phyloP scores from a whole-genome alignment of 2,329 filamentous ascomycete genomes.

The Westerdykella sp. region DNA sequence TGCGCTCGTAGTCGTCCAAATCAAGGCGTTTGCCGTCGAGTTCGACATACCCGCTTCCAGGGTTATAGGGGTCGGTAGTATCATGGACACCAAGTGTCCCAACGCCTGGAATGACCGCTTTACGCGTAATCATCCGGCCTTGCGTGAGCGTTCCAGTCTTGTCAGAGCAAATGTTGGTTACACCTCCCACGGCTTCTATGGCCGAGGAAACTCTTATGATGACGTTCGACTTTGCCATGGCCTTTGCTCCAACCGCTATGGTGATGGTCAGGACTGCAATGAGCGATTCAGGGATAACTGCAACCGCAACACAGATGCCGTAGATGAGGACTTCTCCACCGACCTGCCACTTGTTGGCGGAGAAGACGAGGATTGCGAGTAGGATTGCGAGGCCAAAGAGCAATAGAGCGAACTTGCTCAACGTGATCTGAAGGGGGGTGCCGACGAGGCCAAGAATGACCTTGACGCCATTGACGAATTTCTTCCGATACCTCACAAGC shows the following conservation, averaged over 20 bases:
- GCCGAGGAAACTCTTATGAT: conserved; percentile 36
- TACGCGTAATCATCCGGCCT: conserved; percentile 37
- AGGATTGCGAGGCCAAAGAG: conserved; percentile 70
- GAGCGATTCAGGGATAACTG: conserved; percentile 47
- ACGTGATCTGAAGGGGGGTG: conserved; percentile 76
- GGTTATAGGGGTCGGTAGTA: conserved; percentile 33
- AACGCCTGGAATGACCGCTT: conserved; percentile 33
- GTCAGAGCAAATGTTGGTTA: conserved; percentile 40
- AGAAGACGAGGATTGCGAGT: conserved; percentile 63
- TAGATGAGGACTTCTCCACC: conserved; percentile 44
- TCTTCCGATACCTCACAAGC: conserved; percentile 17
- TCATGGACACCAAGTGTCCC: conserved; percentile 30
- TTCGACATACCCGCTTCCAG: conserved; percentile 28
- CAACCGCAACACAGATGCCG: conserved; percentile 43
- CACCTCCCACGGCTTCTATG: conserved; percentile 38
- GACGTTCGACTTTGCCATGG: conserved; percentile 38
- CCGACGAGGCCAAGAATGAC: conserved; percentile 62
- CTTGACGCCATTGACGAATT: conserved; percentile 36
- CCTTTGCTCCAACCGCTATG: conserved; percentile 45
- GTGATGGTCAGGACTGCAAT: conserved; percentile 64
- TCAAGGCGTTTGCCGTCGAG: conserved; percentile 24
- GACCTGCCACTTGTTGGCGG: conserved; percentile 48
- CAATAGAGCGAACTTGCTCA: conserved; percentile 77
- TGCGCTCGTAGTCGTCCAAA: conserved; percentile 18
- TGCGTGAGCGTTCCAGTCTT: conserved; percentile 39